Conservation (phyloP, 2,329 filamentous ascomycete species). For the Calonectria hawksworthii region DNA sequence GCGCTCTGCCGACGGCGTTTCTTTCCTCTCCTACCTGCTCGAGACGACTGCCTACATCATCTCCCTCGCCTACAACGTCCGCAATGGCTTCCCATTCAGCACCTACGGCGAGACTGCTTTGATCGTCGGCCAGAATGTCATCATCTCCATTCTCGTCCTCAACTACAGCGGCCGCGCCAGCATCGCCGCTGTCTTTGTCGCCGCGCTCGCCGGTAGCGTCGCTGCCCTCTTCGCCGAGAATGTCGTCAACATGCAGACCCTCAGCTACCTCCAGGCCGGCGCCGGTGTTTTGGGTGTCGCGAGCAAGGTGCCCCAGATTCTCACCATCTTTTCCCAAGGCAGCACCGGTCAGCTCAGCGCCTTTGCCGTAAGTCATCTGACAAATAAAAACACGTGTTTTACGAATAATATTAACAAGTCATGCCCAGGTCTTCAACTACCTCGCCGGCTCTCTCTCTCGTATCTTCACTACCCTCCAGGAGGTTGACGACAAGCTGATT, state of each 20-base stretch:
- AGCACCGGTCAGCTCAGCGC: conserved; percentile 96
- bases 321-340: conserved; percentile 86
- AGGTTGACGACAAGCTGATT: conserved; percentile 97
- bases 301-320: conserved; percentile 94
- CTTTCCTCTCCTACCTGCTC: conserved; percentile 91
- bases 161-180: conserved; percentile 80
- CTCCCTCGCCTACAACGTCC: conserved; percentile 90
- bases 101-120: conserved; percentile 96
- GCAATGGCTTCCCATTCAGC: conserved; percentile 93
- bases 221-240: conserved; percentile 78
- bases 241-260: conserved; percentile 74
- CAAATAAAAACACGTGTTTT: not conserved
- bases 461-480: conserved; percentile 97
- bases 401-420: conserved; percentile 13
- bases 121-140: conserved; percentile 92
- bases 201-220: conserved; percentile 77
- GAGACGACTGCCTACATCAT: conserved; percentile 92
- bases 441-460: conserved; percentile 91
- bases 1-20: conserved; percentile 85
- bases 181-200: conserved; percentile 83
- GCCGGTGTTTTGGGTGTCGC: conserved; percentile 87
- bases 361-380: conserved; percentile 80
- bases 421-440: conserved; percentile 92
- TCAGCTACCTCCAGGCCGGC: conserved; percentile 85
- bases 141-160: conserved; percentile 89